Percentiles rank a stretch among this genome's conserved stretches.
phyloP scores from a whole-genome alignment of 768 basidiomycete species.

The Omphalotus guepiniiformis region DNA sequence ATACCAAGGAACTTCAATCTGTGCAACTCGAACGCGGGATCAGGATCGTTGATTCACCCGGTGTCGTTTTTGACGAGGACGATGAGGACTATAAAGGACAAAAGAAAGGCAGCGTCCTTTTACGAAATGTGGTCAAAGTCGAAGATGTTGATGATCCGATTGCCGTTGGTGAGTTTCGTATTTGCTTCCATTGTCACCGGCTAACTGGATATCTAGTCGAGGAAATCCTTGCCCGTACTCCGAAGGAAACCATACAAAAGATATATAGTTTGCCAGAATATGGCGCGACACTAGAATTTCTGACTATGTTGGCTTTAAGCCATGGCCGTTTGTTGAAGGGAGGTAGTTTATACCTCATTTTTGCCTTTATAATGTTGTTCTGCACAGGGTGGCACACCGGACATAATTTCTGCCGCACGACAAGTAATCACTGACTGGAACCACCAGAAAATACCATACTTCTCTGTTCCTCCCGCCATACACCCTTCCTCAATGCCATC shows the following conservation, averaged over 20 bases:
- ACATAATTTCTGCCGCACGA: slow-evolving; percentile 77
- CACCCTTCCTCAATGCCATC: slow-evolving; percentile 76
- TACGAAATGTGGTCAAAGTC: slow-evolving; percentile 86
- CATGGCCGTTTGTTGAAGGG: slow-evolving; percentile 85
- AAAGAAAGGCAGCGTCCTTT: slow-evolving; percentile 62
- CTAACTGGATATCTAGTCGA: slow-evolving; percentile 53
- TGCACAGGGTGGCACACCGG: slow-evolving; percentile 82
- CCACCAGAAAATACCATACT: slow-evolving; percentile 91
- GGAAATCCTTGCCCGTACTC: slow-evolving; percentile 75
- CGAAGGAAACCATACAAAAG: slow-evolving; percentile 65
- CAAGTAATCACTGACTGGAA: slow-evolving; percentile 92
- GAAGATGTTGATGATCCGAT: slow-evolving; percentile 91
- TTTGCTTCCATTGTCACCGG: not conserved
- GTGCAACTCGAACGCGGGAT: slow-evolving; percentile 91
- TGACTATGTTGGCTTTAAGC: slow-evolving; percentile 84
- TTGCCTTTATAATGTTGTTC: not conserved
- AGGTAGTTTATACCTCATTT: slow-evolving; percentile 3
- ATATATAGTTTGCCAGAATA: slow-evolving; percentile 85
- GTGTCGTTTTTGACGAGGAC: slow-evolving; percentile 93
- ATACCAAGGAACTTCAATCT: slow-evolving; percentile 89
- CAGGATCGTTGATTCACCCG: slow-evolving; percentile 91
- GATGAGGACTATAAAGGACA: slow-evolving; percentile 41
- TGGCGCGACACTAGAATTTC: slow-evolving; percentile 69
- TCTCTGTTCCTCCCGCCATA: slow-evolving; percentile 69
- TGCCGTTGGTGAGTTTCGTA: slow-evolving; percentile 65